Evolutionary conservation across 2,329 filamentous ascomycete genomes (phyloP), one percentile per base, ranked within the genome.

Genomic region (Talaromyces piceae): DNA sequence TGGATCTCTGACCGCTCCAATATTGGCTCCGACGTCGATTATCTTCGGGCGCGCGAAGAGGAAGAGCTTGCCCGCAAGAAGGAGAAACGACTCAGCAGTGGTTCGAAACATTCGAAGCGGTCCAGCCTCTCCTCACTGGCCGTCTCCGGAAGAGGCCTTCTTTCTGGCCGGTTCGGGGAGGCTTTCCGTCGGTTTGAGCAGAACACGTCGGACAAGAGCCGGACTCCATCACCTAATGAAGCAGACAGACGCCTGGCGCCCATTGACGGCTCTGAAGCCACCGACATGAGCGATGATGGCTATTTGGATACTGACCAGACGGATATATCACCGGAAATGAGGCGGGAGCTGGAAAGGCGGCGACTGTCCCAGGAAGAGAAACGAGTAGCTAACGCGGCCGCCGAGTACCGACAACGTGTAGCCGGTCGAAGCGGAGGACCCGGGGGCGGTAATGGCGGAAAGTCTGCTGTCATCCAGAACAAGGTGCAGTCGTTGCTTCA

Each of bases 121-220:
- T 77, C 83, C 1, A 93, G 88, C 66, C 70, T 95, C 56, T 78
- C 80, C 11, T 80, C 78, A 1, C 77, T 86, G 50, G 83, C 85
- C 0, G 70, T 88, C 16, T 82, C 86, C 5, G 83, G 82, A 33
- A 95, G 93, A 68, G 88, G 82, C 52, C 82, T 95, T 31, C 75
- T 96, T n/a, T 85, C 84, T 4, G 88, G 90, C 22, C 89, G 86
- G 59, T 96, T 97, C 66, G 89, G 91, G 0, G 91, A 96, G 61
- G 91, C 91, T 3, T 96, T 97, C 72, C 89, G 91, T 63, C 81
- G 87, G 5, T 97, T 97, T 59, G 93, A 98, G 67, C 77, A 74
- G 22, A 79, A 75, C 53, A 68, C 67, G 54, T 61, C 59, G 39
- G 63, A 69, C 45, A 67, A 68, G 16, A 55, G 54, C 20, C 63